phyloP scores from a whole-genome alignment of 441 rosid species.

The Omphalea diandra region DNA sequence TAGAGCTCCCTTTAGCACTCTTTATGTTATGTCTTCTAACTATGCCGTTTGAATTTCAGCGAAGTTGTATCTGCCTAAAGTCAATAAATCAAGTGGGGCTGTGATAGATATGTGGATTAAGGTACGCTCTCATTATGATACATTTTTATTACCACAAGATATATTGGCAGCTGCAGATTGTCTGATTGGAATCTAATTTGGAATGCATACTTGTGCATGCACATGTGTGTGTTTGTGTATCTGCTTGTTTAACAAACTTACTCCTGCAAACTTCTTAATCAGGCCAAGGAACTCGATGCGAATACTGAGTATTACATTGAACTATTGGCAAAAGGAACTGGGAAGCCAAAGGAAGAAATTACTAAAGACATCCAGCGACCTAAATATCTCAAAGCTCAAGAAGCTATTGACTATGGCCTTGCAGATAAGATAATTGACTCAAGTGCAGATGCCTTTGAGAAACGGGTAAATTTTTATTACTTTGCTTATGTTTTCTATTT shows the following conservation, averaged over 20 bases:
- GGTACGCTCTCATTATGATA: slow-evolving; percentile 49
- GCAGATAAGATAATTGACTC: slow-evolving; percentile 79
- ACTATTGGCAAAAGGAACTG: slow-evolving; percentile 64
- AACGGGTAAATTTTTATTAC: slow-evolving; percentile 43
- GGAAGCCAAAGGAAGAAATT: slow-evolving; percentile 78
- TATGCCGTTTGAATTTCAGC: slow-evolving; percentile 47
- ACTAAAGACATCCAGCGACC: slow-evolving; percentile 59
- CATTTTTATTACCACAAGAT: too few relatives aligned
- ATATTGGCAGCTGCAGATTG: too few relatives aligned
- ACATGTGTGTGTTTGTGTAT: too few relatives aligned
- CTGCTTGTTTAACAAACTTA: neutral
- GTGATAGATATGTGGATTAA: slow-evolving; percentile 83
- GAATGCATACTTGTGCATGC: neutral
- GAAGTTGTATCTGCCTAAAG: slow-evolving; percentile 73
- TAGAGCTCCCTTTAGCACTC: neutral
- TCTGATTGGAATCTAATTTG: too few relatives aligned
- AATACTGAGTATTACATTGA: slow-evolving; percentile 64
- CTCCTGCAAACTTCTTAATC: slow-evolving; percentile 19
- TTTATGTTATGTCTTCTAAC: slow-evolving; percentile 15
- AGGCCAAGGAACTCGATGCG: slow-evolving; percentile 85
- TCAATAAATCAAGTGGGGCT: slow-evolving; percentile 71
- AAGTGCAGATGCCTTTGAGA: slow-evolving; percentile 52
- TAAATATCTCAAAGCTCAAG: slow-evolving; percentile 61
- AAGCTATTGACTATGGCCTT: slow-evolving; percentile 78
- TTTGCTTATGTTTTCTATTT: slow-evolving; percentile 7